Evolutionary conservation across 169 alveolate genomes (phyloP).

Genomic region (Eimeria sp.): DNA sequence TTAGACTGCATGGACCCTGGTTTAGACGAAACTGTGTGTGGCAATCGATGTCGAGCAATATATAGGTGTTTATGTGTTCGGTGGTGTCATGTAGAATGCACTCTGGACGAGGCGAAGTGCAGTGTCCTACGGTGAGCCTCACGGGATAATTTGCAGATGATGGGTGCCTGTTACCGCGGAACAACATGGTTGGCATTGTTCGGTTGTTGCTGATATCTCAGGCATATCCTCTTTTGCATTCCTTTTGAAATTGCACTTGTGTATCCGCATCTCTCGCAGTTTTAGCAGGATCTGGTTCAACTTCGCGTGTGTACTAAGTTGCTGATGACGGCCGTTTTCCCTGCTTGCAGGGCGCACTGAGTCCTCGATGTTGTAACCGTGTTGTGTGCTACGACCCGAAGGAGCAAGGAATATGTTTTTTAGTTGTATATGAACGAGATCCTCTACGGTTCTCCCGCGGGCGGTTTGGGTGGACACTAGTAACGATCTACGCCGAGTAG

Average conservation of each 20-base stretch:
- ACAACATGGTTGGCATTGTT: neutral
- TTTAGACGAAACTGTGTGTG: neutral
- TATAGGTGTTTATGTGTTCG: neutral
- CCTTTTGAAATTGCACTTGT: neutral
- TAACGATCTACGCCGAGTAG: neutral
- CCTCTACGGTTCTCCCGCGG: neutral
- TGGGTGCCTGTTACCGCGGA: neutral
- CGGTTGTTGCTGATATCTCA: neutral
- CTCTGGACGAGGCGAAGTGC: neutral
- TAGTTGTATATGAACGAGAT: too few relatives aligned
- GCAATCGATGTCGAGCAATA: neutral
- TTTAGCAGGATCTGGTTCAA: neutral
- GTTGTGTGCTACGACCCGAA: neutral
- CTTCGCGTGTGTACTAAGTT: neutral
- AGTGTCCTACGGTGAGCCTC: neutral
- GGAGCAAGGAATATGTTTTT: neutral
- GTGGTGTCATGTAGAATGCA: neutral
- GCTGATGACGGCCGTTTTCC: neutral
- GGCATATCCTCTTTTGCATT: neutral
- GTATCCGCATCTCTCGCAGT: neutral
- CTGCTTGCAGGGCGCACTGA: neutral
- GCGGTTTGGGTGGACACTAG: neutral
- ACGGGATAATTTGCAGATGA: neutral
- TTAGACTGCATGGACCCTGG: neutral
- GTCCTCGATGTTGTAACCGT: neutral